Percentiles rank a stretch among this genome's conserved stretches.
Evolutionary conservation across 2,329 filamentous ascomycete genomes (phyloP).

Genomic region (Xylaria sp.): DNA sequence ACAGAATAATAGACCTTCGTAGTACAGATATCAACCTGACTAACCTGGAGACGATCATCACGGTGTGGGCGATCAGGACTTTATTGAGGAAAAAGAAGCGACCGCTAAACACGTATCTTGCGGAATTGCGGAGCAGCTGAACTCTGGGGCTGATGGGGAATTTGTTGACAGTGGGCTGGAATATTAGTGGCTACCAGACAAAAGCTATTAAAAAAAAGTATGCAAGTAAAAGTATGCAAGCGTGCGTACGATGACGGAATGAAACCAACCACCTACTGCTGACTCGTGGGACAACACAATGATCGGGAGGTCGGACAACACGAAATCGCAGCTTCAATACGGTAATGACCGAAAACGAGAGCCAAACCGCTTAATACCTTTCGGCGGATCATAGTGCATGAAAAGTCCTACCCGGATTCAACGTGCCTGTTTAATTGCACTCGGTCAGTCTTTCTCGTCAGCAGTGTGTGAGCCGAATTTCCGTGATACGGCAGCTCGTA

Average conservation of each 20-base stretch:
- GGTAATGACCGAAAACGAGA: neutral
- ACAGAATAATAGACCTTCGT: neutral
- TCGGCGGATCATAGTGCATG: neutral
- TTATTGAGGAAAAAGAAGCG: slow-evolving; percentile 17
- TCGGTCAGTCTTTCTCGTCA: neutral
- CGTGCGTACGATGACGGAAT: slow-evolving; percentile 27
- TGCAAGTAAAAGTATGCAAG: neutral
- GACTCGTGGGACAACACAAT: slow-evolving; percentile 13
- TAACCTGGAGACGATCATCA: slow-evolving; percentile 6
- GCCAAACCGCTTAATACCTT: neutral
- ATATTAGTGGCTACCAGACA: neutral
- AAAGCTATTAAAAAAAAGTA: neutral
- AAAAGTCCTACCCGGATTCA: neutral
- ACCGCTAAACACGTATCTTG: slow-evolving; percentile 3
- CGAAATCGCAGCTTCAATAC: neutral
- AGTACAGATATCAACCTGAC: neutral
- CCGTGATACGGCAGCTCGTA: neutral
- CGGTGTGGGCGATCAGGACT: slow-evolving; percentile 20
- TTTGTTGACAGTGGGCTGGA: neutral
- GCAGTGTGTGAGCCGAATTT: neutral
- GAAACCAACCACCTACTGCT: neutral
- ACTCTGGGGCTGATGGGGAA: neutral
- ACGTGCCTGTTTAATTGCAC: neutral
- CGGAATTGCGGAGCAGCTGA: slow-evolving; percentile 11
- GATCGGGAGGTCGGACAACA: slow-evolving; percentile 15